These are phyloP conservation scores for Erucastrum elatum DNA, from an alignment of 345 rosid species.

Conservation along the genomic window DNA sequence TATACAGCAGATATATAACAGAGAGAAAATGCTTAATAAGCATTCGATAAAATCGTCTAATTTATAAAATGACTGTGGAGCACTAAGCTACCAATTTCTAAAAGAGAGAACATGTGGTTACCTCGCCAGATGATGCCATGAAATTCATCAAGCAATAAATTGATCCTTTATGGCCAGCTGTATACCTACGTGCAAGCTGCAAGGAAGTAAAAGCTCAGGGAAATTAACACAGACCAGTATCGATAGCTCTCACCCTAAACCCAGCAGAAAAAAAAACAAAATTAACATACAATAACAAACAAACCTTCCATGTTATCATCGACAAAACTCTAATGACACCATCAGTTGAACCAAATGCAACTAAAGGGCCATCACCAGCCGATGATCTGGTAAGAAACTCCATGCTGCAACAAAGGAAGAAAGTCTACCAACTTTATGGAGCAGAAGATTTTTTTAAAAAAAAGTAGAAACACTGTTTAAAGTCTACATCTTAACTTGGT, in stretches of 20 bases:
- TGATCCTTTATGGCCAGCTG: conserved; percentile 98
- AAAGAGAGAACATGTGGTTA: conserved; percentile 39
- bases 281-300: conserved; percentile 21
- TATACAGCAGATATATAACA: conserved; percentile 15
- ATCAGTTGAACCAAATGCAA: conserved; percentile 98
- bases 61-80: not conserved
- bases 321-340: conserved; percentile 98
- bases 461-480: conserved; percentile 1
- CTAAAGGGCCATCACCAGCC: conserved; percentile 91
- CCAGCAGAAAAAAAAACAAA: not conserved
- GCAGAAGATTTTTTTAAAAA: not conserved
- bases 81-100: not conserved
- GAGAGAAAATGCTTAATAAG: conserved; percentile 4
- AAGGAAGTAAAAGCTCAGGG: conserved; percentile 31
- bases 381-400: conserved; percentile 83
- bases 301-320: conserved; percentile 99
- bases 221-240: conserved; percentile 20
- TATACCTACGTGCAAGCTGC: conserved; percentile 96
- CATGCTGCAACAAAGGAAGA: conserved; percentile 60
- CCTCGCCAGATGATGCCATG: conserved; percentile 98
- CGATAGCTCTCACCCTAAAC: conserved; percentile 19
- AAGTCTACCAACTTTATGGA: conserved; percentile 12
- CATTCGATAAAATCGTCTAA: not conserved
- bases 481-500: not conserved
- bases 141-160: conserved; percentile 96